A percentile compares a stretch with the other conserved stretches of the same genome.
Evolutionary conservation across 2,329 filamentous ascomycete species (phyloP).

Genomic region (Cryphonectria japonica): DNA sequence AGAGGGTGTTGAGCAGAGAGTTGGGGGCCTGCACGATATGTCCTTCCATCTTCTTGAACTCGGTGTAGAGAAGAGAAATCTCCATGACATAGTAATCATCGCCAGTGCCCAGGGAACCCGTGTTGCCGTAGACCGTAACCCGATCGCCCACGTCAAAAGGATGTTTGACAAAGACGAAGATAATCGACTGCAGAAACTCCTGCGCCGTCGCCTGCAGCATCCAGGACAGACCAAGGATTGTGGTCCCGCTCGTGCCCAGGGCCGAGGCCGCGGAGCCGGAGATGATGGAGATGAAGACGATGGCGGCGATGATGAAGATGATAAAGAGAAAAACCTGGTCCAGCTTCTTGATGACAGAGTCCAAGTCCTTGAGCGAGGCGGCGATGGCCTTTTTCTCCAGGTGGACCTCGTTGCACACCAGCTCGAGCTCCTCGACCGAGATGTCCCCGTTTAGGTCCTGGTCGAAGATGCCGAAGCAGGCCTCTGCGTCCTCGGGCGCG

Average conservation of each 20-base stretch:
- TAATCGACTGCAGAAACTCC: slow-evolving; percentile 90
- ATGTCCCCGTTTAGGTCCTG: slow-evolving; percentile 97
- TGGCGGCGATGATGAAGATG: slow-evolving; percentile 76
- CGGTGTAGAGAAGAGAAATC: slow-evolving; percentile 89
- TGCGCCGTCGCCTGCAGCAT: slow-evolving; percentile 90
- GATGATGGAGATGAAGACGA: slow-evolving; percentile 88
- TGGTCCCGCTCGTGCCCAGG: slow-evolving; percentile 85
- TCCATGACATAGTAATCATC: slow-evolving; percentile 98
- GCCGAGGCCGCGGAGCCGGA: slow-evolving; percentile 89
- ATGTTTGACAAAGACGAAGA: slow-evolving; percentile 97
- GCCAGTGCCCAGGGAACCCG: slow-evolving; percentile 74
- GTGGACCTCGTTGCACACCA: slow-evolving; percentile 91
- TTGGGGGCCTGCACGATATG: slow-evolving; percentile 96
- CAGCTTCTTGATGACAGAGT: slow-evolving; percentile 89
- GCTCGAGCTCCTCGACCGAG: slow-evolving; percentile 91
- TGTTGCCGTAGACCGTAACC: slow-evolving; percentile 88
- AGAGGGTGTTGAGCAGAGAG: slow-evolving; percentile 87
- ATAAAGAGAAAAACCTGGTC: slow-evolving; percentile 89
- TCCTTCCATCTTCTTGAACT: slow-evolving; percentile 98
- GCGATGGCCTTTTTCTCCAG: slow-evolving; percentile 95
- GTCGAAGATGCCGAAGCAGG: slow-evolving; percentile 90
- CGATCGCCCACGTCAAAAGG: slow-evolving; percentile 96
- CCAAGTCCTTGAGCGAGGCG: slow-evolving; percentile 90
- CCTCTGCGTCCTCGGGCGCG: slow-evolving; percentile 82
- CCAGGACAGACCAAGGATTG: slow-evolving; percentile 89